A percentile compares a stretch with the other conserved stretches of the same genome.
These are phyloP conservation scores for Acrodontium crateriforme DNA, from an alignment of 2,329 filamentous ascomycete species.

Conservation along the genomic window DNA sequence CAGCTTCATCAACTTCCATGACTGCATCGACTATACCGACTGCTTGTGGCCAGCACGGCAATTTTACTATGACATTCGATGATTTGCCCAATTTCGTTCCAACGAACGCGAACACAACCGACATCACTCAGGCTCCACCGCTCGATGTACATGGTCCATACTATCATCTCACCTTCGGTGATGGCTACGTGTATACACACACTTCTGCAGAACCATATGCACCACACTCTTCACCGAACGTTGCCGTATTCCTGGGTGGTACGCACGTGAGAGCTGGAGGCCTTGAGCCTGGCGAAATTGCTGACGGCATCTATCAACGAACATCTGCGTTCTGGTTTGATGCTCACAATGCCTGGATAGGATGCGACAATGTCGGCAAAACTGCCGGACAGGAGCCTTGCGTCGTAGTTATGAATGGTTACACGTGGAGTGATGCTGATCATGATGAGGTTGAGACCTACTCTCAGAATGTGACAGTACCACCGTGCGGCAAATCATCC, in stretches of 20 bases:
- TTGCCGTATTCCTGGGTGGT: constrained; percentile 34
- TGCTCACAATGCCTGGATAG: constrained; percentile 32
- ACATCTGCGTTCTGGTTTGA: constrained; percentile 38
- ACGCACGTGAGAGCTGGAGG: constrained; percentile 10
- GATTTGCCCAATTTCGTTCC: constrained; percentile 23
- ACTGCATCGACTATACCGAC: constrained; percentile 4
- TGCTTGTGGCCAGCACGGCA: constrained; percentile 31
- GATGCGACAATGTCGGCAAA: constrained; percentile 33
- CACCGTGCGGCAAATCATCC: constrained; percentile 27
- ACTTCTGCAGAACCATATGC: constrained; percentile 31
- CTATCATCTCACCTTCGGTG: constrained; percentile 37
- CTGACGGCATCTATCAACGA: constrained; percentile 28
- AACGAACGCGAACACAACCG: constrained; percentile 17
- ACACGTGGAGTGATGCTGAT: constrained; percentile 24
- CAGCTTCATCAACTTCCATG: not conserved
- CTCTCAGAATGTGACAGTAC: constrained; percentile 26
- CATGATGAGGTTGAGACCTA: constrained; percentile 24
- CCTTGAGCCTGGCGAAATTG: constrained; percentile 29
- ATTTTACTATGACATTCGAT: constrained; percentile 26
- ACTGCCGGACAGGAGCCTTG: constrained; percentile 27
- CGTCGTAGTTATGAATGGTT: constrained; percentile 32
- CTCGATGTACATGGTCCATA: constrained; percentile 37
- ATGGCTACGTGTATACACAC: constrained; percentile 36
- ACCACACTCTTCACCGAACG: constrained; percentile 31
- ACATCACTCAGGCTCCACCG: constrained; percentile 24